Evolutionary conservation across 1,284 basidiomycete species (phyloP), one percentile per base, ranked within the genome.

Genomic region (Sporisorium iseilematis-ciliati): DNA sequence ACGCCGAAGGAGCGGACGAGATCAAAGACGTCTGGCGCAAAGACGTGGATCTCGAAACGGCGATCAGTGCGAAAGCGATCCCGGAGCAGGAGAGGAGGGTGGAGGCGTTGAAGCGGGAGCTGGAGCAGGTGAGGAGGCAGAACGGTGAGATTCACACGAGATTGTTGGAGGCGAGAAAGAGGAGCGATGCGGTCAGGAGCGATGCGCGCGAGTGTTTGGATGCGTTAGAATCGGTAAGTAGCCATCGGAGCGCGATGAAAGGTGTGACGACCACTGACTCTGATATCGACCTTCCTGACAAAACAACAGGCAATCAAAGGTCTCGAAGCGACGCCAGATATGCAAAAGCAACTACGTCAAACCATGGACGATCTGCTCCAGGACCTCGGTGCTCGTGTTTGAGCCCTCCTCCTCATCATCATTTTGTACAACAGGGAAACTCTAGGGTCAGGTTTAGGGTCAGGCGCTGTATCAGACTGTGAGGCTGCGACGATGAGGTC

Each of bases 21-120:
- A 53, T 75, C 23, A 81, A 73, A 26, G 81, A 82, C 26, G 75
- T 79, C 11, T 82, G 81, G 81, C 52, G 81, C 6, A 72, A 75
- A 16, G 73, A 82, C 14, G 46, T 82, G 12, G 75, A 80, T 33
- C 60, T 80, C 35, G 66, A 74, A 20, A 80, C 77, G 0, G 78
- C 80, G 14, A 74, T 81, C 20, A 66, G 71, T 33, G 81, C 81
- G 1, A 58, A 60, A 18, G 66, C 77, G n/a, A 69, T 74, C 18
- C 75, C 81, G 2, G 80, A 75, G 7, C 80, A 82, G 49, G 55
- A 69, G 42, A 43, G 50, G 8, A 66, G 77, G 14, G 58, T 82
- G 4, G 26, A 52, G 0, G 31, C 51, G 20, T 46, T 80, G 3
- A 59, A 58, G 53, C 23, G 23, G 7, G 77, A 79, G 45, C 50